Conservation (phyloP, 768 basidiomycete species). For the Suillus alpinus region DNA sequence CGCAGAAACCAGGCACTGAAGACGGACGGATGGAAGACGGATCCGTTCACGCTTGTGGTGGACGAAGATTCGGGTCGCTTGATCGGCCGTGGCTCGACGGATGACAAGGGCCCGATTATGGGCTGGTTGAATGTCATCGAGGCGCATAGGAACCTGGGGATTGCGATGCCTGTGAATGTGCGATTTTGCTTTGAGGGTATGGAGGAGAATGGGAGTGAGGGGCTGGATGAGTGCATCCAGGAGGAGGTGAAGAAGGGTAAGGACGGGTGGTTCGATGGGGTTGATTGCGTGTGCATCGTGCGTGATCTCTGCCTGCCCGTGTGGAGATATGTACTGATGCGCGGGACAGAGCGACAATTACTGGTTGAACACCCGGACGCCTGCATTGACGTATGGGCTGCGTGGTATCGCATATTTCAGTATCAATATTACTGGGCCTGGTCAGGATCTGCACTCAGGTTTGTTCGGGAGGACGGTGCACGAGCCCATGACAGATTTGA, state of each 20-base stretch:
- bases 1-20: slow-evolving; percentile 32
- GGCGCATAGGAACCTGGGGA: slow-evolving; percentile 65
- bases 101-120: slow-evolving; percentile 88
- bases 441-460: slow-evolving; percentile 87
- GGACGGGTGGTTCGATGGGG: slow-evolving; percentile 77
- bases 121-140: slow-evolving; percentile 90
- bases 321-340: background rate
- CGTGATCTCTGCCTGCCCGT: slow-evolving; percentile 21
- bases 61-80: slow-evolving; percentile 52
- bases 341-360: slow-evolving; percentile 79
- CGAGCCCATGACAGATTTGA: slow-evolving; percentile 93
- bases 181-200: slow-evolving; percentile 94
- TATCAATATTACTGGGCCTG: slow-evolving; percentile 78
- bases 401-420: slow-evolving; percentile 89
- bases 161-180: slow-evolving; percentile 84
- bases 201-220: slow-evolving; percentile 94
- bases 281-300: slow-evolving; percentile 93
- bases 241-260: slow-evolving; percentile 65
- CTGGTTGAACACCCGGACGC: slow-evolving; percentile 51
- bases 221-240: slow-evolving; percentile 82
- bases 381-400: slow-evolving; percentile 64
- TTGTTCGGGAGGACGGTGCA: slow-evolving; percentile 79
- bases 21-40: slow-evolving; percentile 84
- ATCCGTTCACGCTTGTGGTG: slow-evolving; percentile 73
- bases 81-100: slow-evolving; percentile 83